A percentile compares a stretch with the other conserved stretches of the same genome.
Conservation (phyloP, 768 basidiomycete genomes). For the Tylopilus sp. region DNA sequence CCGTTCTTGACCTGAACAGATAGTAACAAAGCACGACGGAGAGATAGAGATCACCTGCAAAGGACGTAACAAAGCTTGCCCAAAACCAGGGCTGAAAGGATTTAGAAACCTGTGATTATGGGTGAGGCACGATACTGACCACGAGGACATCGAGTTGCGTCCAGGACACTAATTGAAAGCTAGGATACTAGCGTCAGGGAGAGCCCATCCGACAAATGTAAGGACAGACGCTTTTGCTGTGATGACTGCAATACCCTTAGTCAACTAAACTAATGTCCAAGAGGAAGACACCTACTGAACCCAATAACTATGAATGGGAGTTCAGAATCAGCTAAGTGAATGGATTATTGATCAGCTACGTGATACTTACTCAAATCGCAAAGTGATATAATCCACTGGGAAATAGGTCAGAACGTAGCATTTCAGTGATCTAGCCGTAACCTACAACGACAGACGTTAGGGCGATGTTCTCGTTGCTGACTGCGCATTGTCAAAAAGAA, state of each 20-base stretch:
- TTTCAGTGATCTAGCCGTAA: not conserved
- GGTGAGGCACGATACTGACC: constrained; percentile 25
- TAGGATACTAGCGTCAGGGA: constrained; percentile 17
- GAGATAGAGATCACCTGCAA: constrained; percentile 51
- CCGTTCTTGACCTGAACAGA: constrained; percentile 48
- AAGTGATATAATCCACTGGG: constrained; percentile 37
- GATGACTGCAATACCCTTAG: constrained; percentile 37
- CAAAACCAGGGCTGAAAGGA: constrained; percentile 45
- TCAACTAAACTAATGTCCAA: not conserved
- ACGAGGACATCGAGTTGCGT: constrained; percentile 37
- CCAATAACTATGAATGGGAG: constrained; percentile 4
- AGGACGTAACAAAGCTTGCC: constrained; percentile 46
- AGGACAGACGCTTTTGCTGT: constrained; percentile 47
- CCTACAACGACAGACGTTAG: constrained; percentile 48
- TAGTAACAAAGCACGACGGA: constrained; percentile 48
- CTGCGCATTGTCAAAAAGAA: constrained; percentile 28
- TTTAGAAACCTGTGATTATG: not conserved
- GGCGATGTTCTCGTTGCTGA: constrained; percentile 42
- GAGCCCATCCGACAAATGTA: not conserved
- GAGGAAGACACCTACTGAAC: constrained; percentile 3
- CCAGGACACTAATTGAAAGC: constrained; percentile 39
- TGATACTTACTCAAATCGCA: constrained; percentile 44
- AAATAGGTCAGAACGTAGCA: constrained; percentile 3
- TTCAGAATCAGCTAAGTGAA: constrained; percentile 2
- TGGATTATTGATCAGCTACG: not conserved